These are phyloP conservation scores for Rhodotorula glutinis DNA, from an alignment of 1,284 basidiomycete genomes.

Conservation along the genomic window DNA sequence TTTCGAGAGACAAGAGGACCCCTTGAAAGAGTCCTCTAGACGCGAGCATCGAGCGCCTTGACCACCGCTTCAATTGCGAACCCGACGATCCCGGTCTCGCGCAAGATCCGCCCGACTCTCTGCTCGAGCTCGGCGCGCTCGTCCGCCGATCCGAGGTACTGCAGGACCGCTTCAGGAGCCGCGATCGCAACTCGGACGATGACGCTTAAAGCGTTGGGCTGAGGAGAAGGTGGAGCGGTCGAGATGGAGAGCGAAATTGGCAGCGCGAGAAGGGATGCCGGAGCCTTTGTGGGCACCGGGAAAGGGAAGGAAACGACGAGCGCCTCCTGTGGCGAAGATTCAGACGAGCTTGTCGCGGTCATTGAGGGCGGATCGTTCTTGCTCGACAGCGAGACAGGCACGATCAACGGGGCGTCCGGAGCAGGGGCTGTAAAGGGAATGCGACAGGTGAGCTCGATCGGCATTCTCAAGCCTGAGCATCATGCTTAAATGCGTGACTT, in stretches of 20 bases:
- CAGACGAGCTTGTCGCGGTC: not conserved
- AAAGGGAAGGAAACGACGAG: constrained; percentile 1
- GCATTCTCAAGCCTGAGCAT: not conserved
- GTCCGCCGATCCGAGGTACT: not conserved
- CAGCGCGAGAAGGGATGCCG: not conserved
- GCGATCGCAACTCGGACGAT: too few relatives aligned
- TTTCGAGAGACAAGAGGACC: too few relatives aligned
- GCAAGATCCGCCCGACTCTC: constrained; percentile 38
- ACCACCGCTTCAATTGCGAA: not conserved
- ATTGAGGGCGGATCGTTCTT: not conserved
- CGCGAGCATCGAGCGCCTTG: not conserved
- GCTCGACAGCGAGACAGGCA: not conserved
- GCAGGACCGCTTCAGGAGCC: too few relatives aligned
- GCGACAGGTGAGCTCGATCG: not conserved
- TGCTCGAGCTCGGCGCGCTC: constrained; percentile 11
- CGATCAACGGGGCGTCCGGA: not conserved
- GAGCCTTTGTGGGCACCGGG: not conserved
- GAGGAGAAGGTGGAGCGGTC: not conserved
- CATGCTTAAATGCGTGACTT: not conserved
- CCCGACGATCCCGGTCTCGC: constrained; percentile 34
- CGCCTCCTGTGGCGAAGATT: not conserved
- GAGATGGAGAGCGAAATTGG: not conserved
- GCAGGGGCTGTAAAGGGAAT: not conserved
- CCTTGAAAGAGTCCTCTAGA: too few relatives aligned
- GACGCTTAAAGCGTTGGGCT: too few relatives aligned